phyloP scores from a whole-genome alignment of 257 asterid species.

The Solanum pennellii region DNA sequence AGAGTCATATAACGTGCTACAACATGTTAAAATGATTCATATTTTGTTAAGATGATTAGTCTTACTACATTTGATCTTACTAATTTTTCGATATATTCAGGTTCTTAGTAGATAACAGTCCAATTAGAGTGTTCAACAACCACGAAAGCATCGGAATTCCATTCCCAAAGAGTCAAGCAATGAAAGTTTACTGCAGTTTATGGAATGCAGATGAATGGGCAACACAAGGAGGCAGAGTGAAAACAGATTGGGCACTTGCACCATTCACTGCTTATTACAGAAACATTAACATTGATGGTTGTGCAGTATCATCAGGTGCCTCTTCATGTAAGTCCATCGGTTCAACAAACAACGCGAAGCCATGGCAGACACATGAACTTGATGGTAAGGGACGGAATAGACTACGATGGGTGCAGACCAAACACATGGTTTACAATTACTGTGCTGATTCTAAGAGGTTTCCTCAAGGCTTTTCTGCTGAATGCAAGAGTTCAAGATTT shows the following conservation, averaged over 20 bases:
- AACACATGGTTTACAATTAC: constrained; percentile 8
- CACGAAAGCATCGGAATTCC: background rate
- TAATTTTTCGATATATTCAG: background rate
- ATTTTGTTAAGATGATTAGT: no score
- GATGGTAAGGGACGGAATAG: constrained; percentile 11
- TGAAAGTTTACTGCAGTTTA: background rate
- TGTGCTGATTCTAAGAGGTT: constrained; percentile 10
- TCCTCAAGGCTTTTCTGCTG: constrained; percentile 5
- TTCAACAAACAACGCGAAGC: background rate
- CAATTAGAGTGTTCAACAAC: background rate
- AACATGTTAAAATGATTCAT: background rate
- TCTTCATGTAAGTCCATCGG: background rate
- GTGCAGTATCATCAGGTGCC: background rate
- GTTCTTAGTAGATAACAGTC: background rate
- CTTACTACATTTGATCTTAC: background rate
- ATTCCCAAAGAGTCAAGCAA: background rate
- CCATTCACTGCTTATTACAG: constrained; percentile 1
- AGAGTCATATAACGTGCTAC: background rate
- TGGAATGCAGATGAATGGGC: constrained; percentile 4
- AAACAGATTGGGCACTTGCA: background rate
- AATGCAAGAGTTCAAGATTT: constrained; percentile 8
- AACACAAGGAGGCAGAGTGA: background rate
- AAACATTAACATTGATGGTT: background rate
- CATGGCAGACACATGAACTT: constrained; percentile 10
- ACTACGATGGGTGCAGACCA: constrained; percentile 9